Base-by-base conservation (phyloP, 768 basidiomycete species). In the Amyloporia xantha region DNA sequence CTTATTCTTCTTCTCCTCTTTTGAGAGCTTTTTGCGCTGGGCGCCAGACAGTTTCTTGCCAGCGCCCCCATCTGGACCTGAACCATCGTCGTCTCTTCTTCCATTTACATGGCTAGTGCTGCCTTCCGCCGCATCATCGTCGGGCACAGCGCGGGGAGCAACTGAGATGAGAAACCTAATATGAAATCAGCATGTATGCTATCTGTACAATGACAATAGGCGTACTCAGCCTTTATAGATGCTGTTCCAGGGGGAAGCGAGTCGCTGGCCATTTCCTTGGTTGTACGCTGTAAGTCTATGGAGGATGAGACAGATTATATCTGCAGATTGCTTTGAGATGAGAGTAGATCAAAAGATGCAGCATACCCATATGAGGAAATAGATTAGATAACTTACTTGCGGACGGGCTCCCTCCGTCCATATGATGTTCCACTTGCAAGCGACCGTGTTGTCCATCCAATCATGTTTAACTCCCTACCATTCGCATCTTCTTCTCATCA, bases 1-100 rank as follows among this genome's bases (percentile, higher is more conserved):
- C 51, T 80, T 76, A 10, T 82, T 79, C 64, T 88, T 88, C 64
- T 79, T 84, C 61, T 83, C 77, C 54, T 82, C 80, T 60, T 79
- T 82, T 10, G 74, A 76, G 47, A 73, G 60, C 55, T 70, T 74
- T 54, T 72, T 73, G 37, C 62, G 62, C 49, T 72, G 68, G 21
- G 68, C 59, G 9, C 66, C 68, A 27, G 61, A 56, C 30, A 65
- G 49, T 24, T 58, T 66, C 61, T 62, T 65, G 43, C 49, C 54
- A 5, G 74, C 77, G n/a, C 79, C 79, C 12, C 33, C 59, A 2
- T 56, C 59, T 2, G 33, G 49, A 20, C 28, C 52, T 15, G 33
- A 19, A 6, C 36, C 49, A 11, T 56, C 48, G 5, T 52, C 47
- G n/a, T 56, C 52, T 0, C 53, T 49, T 9, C 58, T 48, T 5